phyloP scores from a whole-genome alignment of 2,329 filamentous ascomycete species.

The Aspergillus spinulosporus region DNA sequence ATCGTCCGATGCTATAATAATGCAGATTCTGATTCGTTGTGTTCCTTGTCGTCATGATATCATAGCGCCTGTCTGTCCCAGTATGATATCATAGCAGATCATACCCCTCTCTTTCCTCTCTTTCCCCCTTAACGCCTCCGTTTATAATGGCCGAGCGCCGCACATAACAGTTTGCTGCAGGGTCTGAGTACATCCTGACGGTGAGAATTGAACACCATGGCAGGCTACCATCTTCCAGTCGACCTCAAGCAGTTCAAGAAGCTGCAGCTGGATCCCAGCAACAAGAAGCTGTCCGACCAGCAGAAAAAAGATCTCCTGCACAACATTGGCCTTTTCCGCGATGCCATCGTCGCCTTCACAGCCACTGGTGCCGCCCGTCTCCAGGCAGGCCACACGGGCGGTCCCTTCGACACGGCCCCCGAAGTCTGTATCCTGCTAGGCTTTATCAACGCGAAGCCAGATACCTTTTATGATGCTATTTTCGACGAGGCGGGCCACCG shows the following conservation, averaged over 20 bases:
- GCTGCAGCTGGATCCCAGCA: conserved; percentile 37
- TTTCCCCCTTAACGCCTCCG: conserved; percentile 30
- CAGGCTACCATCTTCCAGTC: conserved; percentile 28
- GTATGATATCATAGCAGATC: background rate
- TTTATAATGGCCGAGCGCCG: background rate
- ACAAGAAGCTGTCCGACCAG: conserved; percentile 33
- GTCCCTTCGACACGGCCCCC: conserved; percentile 42
- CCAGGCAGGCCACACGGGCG: conserved; percentile 42
- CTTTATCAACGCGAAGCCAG: conserved; percentile 37
- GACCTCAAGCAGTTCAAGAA: conserved; percentile 39
- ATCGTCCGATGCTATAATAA: background rate
- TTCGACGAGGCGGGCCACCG: conserved; percentile 44
- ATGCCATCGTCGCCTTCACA: conserved; percentile 44
- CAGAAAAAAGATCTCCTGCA: conserved; percentile 40
- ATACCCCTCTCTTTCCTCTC: background rate
- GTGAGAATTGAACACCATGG: conserved; percentile 1
- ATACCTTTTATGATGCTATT: conserved; percentile 35
- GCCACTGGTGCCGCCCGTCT: conserved; percentile 41
- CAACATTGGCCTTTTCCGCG: conserved; percentile 42
- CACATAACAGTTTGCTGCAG: no score
- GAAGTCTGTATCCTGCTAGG: conserved; percentile 44
- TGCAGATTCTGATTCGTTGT: no score
- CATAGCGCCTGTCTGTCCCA: background rate
- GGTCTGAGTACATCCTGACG: background rate
- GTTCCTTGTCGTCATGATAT: background rate